Base-by-base conservation (phyloP, 176 grass and related monocot genomes). In the Avena insularis region DNA sequence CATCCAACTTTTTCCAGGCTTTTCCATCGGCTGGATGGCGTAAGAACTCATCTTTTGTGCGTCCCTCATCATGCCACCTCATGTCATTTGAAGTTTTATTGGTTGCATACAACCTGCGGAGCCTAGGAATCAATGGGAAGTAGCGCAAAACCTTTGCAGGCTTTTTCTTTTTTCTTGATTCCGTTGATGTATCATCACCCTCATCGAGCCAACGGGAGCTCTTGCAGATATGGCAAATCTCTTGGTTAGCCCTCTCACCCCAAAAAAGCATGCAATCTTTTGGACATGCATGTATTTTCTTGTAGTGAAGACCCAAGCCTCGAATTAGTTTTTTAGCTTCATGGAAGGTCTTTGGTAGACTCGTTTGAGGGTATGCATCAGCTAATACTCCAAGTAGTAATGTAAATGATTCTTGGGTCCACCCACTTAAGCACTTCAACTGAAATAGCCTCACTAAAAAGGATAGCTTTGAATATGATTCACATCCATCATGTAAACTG, bases 211-310 rank as follows among this genome's bases (percentile, higher is more conserved):
- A 85, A 21, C 48, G 20, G 9, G 73, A 85, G 23, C 29, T 66
- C 2, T 17, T 8, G 11, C 83, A 85, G 3, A 75, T 33, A 78
- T 85, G 59, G 12, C 73, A 85, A 27, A 13, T 1, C 0, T 78
- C 73, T 78, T 67, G 17, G 3, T 85, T 65, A 16, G 56, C 57
- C 21, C 40, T 33, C 8, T 64, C 45, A 45, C 45, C 71, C 60
- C 45, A 27, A 38, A 51, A 84, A 9, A 80, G 40, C 53, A 83
- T 82, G 64, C 81, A 91, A 45, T 88, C 31, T 12, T 88, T 84
- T 1, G 40, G 76, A 48, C 81, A 91, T 13, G 82, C 76, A 91
- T 88, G 75, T 12, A 91, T 88, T 64, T 91, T 88, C 4, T 6
- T 3, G 63, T 85, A 85, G 15, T 40, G 56, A 65, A 85, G 83